phyloP scores from a whole-genome alignment of 2,329 filamentous ascomycete species.

The Monosporascus ibericus region DNA sequence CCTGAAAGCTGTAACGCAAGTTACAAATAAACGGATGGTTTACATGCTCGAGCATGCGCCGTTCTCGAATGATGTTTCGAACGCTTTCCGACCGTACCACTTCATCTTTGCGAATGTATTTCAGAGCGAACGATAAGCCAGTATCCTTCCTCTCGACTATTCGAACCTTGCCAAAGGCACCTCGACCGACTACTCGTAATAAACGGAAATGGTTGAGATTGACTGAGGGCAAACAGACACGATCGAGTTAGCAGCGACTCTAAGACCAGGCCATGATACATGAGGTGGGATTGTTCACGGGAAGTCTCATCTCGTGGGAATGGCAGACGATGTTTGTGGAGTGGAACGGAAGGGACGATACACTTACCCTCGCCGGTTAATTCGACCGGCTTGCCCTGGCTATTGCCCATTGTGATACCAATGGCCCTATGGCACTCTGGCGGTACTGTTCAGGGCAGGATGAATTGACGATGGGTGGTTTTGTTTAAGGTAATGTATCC shows the following conservation, averaged over 20 bases:
- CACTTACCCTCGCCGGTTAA: slow-evolving; percentile 84
- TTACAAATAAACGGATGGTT: slow-evolving; percentile 99
- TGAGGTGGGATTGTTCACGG: neutral
- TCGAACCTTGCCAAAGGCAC: slow-evolving; percentile 96
- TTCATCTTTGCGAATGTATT: slow-evolving; percentile 99
- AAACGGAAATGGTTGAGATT: slow-evolving; percentile 97
- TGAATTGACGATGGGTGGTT: neutral
- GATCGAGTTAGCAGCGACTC: slow-evolving; percentile 14
- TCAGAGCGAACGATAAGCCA: slow-evolving; percentile 86
- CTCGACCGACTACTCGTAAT: slow-evolving; percentile 90
- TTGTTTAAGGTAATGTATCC: neutral
- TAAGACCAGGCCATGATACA: neutral
- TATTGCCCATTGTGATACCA: slow-evolving; percentile 70
- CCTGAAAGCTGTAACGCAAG: slow-evolving; percentile 96
- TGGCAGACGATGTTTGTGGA: neutral
- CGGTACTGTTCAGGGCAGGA: neutral
- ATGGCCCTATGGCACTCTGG: neutral
- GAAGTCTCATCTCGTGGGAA: neutral
- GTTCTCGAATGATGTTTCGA: slow-evolving; percentile 94
- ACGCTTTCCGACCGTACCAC: slow-evolving; percentile 97
- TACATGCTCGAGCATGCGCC: slow-evolving; percentile 95
- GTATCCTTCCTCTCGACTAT: slow-evolving; percentile 98
- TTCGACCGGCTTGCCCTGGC: slow-evolving; percentile 87
- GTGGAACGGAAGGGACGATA: slow-evolving; percentile 10
- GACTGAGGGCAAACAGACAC: slow-evolving; percentile 46